Evolutionary conservation across 805 yeast species (phyloP), one percentile per base, ranked within the genome.

Genomic region (Kurtzmaniella cleridarum): DNA sequence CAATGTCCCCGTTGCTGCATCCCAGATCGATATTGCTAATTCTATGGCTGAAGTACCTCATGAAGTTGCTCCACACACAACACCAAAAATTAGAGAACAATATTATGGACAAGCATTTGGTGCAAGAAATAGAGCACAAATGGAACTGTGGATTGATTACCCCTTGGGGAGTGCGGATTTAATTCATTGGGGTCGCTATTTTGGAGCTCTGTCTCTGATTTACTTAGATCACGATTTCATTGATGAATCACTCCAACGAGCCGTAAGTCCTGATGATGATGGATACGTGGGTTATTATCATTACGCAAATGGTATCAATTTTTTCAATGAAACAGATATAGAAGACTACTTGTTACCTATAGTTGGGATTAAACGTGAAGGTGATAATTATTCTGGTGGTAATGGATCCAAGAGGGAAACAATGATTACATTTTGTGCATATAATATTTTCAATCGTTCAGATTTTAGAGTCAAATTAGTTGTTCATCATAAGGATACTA

Each of bases 391-490:
- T 13, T 20, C 8, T 9, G 20, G 14, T 12, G 13, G 13, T 10
- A 26, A 8, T 24, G 15, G 16, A 17, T 9, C 24, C 13, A 51
- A 42, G 38, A 44, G 44, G 28, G 62, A 58, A 18, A 47, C 52
- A 28, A 42, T 73, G 34, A 74, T 74, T 16, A 79, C 87, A 0
- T 79, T 71, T 46, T 82, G 88, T 57, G 60, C 80, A 12, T 87
- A 79, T 64, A 90, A 93, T 58, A 71, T 82, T 14, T 86, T 93
- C 51, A 66, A 79, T 29, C 73, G 73, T 40, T 73, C 82, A 4
- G 98, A 91, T 57, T 63, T 90, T 30, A 69, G 96, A 78, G 88
- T 49, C 57, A 79, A 51, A 73, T 76, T 54, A 42, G 62, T 73
- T 14, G 53, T 74, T 5, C 48, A 50, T 14, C 55, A 61, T 1